These are phyloP conservation scores for Diaporthe australafricana DNA, from an alignment of 2,329 filamentous ascomycete genomes.

Conservation along the genomic window DNA sequence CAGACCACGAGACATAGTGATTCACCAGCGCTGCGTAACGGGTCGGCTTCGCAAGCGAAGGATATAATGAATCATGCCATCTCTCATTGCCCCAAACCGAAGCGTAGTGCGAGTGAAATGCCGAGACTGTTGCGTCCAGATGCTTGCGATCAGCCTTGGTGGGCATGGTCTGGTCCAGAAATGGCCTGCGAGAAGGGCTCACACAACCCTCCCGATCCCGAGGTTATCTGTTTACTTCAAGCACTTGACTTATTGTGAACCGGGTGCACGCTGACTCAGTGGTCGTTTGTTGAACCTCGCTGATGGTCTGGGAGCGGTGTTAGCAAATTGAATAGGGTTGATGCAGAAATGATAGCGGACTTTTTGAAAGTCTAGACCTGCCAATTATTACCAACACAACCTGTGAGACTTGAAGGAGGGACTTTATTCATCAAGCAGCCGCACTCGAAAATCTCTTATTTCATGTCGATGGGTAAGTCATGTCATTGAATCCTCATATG, in stretches of 20 bases:
- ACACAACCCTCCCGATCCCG: neutral
- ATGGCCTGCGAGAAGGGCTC: neutral
- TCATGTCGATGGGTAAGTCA: neutral
- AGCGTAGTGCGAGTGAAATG: constrained; percentile 43
- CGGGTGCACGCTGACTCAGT: no score
- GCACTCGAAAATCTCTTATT: neutral
- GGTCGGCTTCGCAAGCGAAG: constrained; percentile 42
- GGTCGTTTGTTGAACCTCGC: neutral
- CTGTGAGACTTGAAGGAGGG: no score
- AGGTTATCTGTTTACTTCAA: no score
- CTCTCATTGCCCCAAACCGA: constrained; percentile 42
- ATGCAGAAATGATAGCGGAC: neutral
- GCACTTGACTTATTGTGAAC: neutral
- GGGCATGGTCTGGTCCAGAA: neutral
- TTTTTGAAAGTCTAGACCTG: neutral
- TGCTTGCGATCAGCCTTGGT: constrained; percentile 36
- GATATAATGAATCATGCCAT: constrained; percentile 43
- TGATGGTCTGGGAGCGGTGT: neutral
- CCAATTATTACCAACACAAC: no score
- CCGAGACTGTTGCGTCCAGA: constrained; percentile 30
- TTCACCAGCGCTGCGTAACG: constrained; percentile 46
- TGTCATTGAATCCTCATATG: neutral
- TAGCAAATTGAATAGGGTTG: neutral
- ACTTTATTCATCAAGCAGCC: neutral
- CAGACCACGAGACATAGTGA: constrained; percentile 37